Base-by-base conservation (phyloP, 164 flowering plant species). In the Macadamia tetraphylla region DNA sequence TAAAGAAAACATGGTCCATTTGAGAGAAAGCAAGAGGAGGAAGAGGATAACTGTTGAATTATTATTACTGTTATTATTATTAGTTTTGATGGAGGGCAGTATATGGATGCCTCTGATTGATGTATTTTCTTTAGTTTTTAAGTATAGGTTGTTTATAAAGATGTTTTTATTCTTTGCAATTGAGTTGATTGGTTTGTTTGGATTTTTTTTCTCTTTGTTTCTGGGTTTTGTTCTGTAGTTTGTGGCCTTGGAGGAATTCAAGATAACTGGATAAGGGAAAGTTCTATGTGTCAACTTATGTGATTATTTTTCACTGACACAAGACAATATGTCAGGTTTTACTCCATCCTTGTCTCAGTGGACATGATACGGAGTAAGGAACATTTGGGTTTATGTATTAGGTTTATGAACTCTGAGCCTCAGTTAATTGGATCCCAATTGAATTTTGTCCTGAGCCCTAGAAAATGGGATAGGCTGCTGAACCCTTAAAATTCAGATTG, bases 1-100 rank as follows among this genome's bases (percentile, higher is more conserved):
- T 88, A 73, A 83, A 64, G 61, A 48, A 31, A 53, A 32, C 13
- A 35, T 14, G 62, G 62, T 57, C 23, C 15, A 53, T 53, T 14
- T 4, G 57, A 2, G 18, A 53, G 57, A 53, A 14, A 17, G 17
- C 13, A 17, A 53, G n/a, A 53, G 6, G 18, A 14, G 18, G 57
- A 53, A 14, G 18, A 17, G 18, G 57, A 14, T 14, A 53, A 17
- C 57, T 8, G 2, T 53, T 53, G 57, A 14, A 53, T 14, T 53
- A 17, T 53, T 4, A 17, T 1, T 14, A 5, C 3, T 14, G 55
- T 6, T 10, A 14, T 3, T 14, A 4, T 51, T 51, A 14, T 10
- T 9, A 51, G 9, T 14, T 14, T 14, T 53, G 18, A 14, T 10
- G 53, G 11, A 10, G 15, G 53, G 8, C 8, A 1, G 53, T 3